Evolutionary conservation across 1,284 basidiomycete species (phyloP).

Genomic region (Irpex sp.): DNA sequence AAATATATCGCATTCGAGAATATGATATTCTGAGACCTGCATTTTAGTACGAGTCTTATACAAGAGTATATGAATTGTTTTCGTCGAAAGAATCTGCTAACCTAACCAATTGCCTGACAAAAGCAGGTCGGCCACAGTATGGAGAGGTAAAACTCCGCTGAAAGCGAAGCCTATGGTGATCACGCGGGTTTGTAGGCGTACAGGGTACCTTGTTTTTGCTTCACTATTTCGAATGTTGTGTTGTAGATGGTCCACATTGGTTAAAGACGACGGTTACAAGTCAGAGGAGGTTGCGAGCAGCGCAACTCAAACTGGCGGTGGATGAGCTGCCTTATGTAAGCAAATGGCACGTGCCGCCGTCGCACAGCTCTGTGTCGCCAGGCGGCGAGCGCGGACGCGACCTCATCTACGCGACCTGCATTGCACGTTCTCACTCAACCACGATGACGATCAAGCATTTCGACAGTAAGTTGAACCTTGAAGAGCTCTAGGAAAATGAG

Average conservation of each 20-base stretch:
- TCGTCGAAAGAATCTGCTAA: background rate
- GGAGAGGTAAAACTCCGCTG: background rate
- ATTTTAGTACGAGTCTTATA: too few relatives aligned
- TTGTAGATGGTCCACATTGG: background rate
- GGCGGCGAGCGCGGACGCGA: slow-evolving; percentile 4
- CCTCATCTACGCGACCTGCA: background rate
- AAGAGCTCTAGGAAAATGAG: background rate
- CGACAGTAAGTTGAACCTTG: slow-evolving; percentile 38
- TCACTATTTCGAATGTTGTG: background rate
- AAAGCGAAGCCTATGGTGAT: background rate
- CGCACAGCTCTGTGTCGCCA: background rate
- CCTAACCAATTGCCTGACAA: background rate
- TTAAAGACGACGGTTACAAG: background rate
- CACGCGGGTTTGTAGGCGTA: background rate
- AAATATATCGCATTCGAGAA: too few relatives aligned
- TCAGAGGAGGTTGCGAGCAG: background rate
- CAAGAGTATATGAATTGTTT: background rate
- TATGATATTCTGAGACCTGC: background rate
- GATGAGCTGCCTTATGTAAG: slow-evolving; percentile 4
- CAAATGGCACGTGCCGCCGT: slow-evolving; percentile 1
- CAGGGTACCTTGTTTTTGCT: background rate
- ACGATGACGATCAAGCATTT: slow-evolving; percentile 53
- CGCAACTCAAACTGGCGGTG: background rate
- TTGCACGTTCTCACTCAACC: background rate
- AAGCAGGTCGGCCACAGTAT: background rate